Evolutionary conservation across 2,329 filamentous ascomycete genomes (phyloP), one percentile per base, ranked within the genome.

Genomic region (Aspergillus oerlinghausenensis): DNA sequence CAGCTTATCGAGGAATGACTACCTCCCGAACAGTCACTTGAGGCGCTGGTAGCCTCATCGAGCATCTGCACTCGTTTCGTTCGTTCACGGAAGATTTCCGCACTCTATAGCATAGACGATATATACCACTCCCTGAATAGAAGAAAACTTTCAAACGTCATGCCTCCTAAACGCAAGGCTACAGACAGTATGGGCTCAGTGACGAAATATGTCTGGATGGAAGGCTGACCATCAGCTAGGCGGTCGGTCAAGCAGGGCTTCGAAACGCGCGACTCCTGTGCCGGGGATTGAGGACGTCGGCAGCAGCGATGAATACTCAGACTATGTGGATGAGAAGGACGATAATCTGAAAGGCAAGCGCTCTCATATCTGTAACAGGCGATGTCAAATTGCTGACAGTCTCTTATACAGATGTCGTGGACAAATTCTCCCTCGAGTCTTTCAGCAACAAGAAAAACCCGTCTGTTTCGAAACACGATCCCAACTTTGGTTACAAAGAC

Each of bases 91-190:
- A 47, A 47, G 23, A 38, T n/a, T 48, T 28, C 28, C 51, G 14
- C 52, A 52, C 17, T 7, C 14, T 38, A 17, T 49, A 57, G 21
- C 40, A 63, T 62, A 65, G 61, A 64, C 50, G 51, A 56, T 62
- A 60, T 54, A 63, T 49, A 48, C 55, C 47, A 19, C 50, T 49
- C 47, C 50, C 35, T 26, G 21, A 14, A 5, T 23, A 25, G 42
- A 49, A 54, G 50, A 50, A 45, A 56, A 45, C 32, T 28, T 51
- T 28, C 51, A 55, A 23, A 53, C 26, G 70, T 63, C 56, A 90
- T 91, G 88, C 83, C 88, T 61, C 79, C 82, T 19, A 91, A 91
- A 77, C 82, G 88, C 69, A 90, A 90, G 77, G 87, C 87, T 59
- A 67, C 77, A 63, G 75, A 78, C 53, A 78, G 79, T 80, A 78